phyloP scores from a whole-genome alignment of 345 rosid species.

The Anacardium occidentale region DNA sequence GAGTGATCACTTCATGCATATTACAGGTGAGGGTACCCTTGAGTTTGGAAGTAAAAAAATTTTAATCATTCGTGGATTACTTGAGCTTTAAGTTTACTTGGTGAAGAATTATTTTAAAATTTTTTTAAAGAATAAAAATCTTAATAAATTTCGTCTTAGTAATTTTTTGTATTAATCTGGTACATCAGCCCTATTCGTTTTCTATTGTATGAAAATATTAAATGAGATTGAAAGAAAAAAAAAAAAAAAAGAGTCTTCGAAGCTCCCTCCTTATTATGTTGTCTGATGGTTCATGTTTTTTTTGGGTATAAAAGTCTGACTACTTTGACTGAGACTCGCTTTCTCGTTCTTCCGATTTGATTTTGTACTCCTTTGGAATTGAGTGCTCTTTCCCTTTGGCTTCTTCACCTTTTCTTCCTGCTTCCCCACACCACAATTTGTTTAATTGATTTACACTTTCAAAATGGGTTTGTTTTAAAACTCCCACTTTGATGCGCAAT shows the following conservation, averaged over 20 bases:
- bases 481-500: slow-evolving; percentile 1
- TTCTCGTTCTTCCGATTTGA: slow-evolving; percentile 40
- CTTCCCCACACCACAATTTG: neutral
- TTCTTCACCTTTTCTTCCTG: slow-evolving; percentile 15
- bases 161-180: no score
- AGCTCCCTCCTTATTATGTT: slow-evolving; percentile 41
- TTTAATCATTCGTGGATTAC: no score
- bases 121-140: no score
- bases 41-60: no score
- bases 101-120: no score
- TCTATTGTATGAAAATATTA: no score
- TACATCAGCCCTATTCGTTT: no score
- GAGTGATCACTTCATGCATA: no score
- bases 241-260: slow-evolving; percentile 15
- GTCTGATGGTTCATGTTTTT: no score
- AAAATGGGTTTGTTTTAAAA: slow-evolving; percentile 4
- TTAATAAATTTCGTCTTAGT: no score
- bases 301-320: slow-evolving; percentile 40
- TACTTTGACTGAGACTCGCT: slow-evolving; percentile 35
- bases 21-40: no score
- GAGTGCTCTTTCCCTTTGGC: slow-evolving; percentile 24
- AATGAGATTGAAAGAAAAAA: neutral
- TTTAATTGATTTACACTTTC: neutral
- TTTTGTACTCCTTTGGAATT: slow-evolving; percentile 26
- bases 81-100: no score